Conservation (phyloP, 106 monocot genomes). For the Dioscorea zingiberensis region DNA sequence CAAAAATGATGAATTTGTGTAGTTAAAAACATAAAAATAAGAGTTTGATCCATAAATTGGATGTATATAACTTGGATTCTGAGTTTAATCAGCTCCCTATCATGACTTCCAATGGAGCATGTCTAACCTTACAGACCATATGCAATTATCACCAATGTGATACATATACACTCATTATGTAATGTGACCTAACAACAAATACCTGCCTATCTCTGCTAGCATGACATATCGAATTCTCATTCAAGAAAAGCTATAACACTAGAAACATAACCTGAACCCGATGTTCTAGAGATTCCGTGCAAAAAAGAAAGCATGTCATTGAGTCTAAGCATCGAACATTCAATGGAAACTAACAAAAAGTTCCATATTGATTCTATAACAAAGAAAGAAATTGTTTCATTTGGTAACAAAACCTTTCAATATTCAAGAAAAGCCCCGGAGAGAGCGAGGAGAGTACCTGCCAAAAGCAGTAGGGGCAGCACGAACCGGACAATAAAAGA, state of each 20-base stretch:
- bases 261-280: too few relatives aligned
- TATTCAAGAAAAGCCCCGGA: background rate
- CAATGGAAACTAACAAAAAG: background rate
- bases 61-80: background rate
- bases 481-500: conserved; percentile 30
- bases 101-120: too few relatives aligned
- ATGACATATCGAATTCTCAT: too few relatives aligned
- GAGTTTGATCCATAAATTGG: background rate
- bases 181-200: too few relatives aligned
- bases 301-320: background rate
- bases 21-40: background rate
- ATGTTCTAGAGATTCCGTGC: too few relatives aligned
- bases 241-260: too few relatives aligned
- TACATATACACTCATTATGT: background rate
- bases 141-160: too few relatives aligned
- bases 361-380: background rate
- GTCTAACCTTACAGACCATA: too few relatives aligned
- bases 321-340: background rate
- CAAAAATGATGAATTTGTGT: background rate
- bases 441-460: conserved; percentile 12
- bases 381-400: background rate
- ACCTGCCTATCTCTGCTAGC: too few relatives aligned
- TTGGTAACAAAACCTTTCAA: background rate
- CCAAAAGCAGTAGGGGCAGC: conserved; percentile 40
- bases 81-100: too few relatives aligned